Percentiles rank a stretch among this genome's conserved stretches.
Conservation (phyloP, 1,284 basidiomycete genomes). For the Tilletia setariae region DNA sequence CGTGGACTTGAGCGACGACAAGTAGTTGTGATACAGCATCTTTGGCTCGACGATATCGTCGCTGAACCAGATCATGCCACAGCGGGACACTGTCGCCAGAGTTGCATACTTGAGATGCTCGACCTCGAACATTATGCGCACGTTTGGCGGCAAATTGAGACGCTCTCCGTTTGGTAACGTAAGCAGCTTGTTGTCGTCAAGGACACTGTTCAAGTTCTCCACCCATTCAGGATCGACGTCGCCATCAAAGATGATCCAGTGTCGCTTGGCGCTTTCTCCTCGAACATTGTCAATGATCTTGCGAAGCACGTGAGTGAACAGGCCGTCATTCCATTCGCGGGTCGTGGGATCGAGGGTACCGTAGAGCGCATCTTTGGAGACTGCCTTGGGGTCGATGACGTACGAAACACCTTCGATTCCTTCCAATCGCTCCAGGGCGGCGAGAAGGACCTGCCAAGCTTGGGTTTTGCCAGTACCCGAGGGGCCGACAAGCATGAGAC, state of each 20-base stretch:
- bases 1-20: conserved; percentile 70
- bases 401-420: conserved; percentile 88
- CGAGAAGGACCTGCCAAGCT: conserved; percentile 90
- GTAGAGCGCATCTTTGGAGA: conserved; percentile 96
- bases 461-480: conserved; percentile 96
- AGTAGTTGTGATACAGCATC: conserved; percentile 89
- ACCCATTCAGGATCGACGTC: conserved; percentile 99
- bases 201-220: conserved; percentile 84
- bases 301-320: conserved; percentile 95
- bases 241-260: conserved; percentile 99
- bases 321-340: conserved; percentile 97
- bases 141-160: conserved; percentile 91
- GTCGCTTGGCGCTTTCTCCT: conserved; percentile 90
- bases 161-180: conserved; percentile 98
- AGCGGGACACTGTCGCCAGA: conserved; percentile 96
- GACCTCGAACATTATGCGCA: conserved; percentile 99
- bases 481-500: conserved; percentile 98
- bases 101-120: conserved; percentile 97
- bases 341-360: conserved; percentile 96
- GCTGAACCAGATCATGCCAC: conserved; percentile 99
- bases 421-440: conserved; percentile 85
- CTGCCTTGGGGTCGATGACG: conserved; percentile 98
- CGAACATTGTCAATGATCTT: conserved; percentile 98
- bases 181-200: conserved; percentile 97
- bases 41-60: conserved; percentile 84